phyloP scores from a whole-genome alignment of 305 asterid genomes.

The Fraxinus sp. region DNA sequence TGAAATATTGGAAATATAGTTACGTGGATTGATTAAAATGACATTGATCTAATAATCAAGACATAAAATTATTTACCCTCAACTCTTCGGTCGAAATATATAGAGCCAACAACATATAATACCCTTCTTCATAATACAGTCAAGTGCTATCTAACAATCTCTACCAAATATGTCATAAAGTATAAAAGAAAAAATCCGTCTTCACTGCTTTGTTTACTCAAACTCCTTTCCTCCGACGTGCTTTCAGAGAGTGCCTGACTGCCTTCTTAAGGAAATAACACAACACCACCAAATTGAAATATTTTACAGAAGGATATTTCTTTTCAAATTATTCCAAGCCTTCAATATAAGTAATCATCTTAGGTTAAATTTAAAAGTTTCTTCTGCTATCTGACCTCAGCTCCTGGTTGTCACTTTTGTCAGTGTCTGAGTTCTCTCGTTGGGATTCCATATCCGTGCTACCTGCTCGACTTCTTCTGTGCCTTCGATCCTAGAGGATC shows the following conservation, averaged over 20 bases:
- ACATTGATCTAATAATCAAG: not conserved
- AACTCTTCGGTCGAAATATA: too few relatives aligned
- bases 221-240: slow-evolving; percentile 10
- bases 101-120: too few relatives aligned
- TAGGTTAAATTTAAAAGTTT: slow-evolving; percentile 21
- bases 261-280: slow-evolving; percentile 16
- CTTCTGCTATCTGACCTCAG: slow-evolving; percentile 54
- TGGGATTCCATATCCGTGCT: slow-evolving; percentile 44
- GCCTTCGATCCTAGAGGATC: slow-evolving; percentile 47
- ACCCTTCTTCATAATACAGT: not conserved
- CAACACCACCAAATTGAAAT: not conserved
- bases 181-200: not conserved
- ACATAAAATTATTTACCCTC: not conserved
- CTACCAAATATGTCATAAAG: not conserved
- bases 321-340: not conserved
- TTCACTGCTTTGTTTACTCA: slow-evolving; percentile 28
- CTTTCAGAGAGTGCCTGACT: not conserved
- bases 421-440: slow-evolving; percentile 21
- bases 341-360: slow-evolving; percentile 3
- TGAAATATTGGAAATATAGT: not conserved
- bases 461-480: slow-evolving; percentile 37
- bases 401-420: slow-evolving; percentile 10
- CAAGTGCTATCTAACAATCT: not conserved
- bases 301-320: slow-evolving; percentile 2
- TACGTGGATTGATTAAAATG: not conserved